Base-by-base conservation (phyloP, 202 grass and related monocot genomes). In the Schoenoplectus tabernaemontani region DNA sequence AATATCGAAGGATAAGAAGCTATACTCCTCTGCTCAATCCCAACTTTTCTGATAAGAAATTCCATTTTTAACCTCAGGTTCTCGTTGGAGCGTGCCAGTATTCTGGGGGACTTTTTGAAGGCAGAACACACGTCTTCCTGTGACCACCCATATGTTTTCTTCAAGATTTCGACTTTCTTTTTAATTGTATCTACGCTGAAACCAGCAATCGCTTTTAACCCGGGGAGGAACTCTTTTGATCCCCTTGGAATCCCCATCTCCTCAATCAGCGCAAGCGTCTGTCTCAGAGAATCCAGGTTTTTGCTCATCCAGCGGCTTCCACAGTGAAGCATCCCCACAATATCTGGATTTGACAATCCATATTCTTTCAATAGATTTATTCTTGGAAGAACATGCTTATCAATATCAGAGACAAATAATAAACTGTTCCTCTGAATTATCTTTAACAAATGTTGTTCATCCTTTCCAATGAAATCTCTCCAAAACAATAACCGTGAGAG, bases 41-140 rank as follows among this genome's bases (percentile, higher is more conserved):
- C 87, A 42, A 69, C 89, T 82, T 91, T 84, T 13, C 80, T 83
- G 33, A 87, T 9, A 47, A 95, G 30, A 82, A 95, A 95, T 20
- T 86, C 81, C 2, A 82, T 84, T 41, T 85, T 90, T 42, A 33
- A 79, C 16, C 81, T 81, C 5, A 88, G 38, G 41, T 81, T 83
- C 22, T 84, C 60, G 58, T 84, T 70, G 3, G 85, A 96, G 13
- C 60, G 65, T 5, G 53, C 37, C 16, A 92, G 71, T 66, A 92
- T 64, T 56, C 17, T 23, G 22, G 89, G 90, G 10, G 41, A 80
- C 70, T 90, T 96, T 30, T 44, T 79, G 75, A 96, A 53, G 50
- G 90, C 90, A 11, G 85, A 36, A 78, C 26, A 57, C 17, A 92
- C 51, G 24, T 92, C 89, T 48, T 92, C 85, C 57, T 92, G 51